Base-by-base conservation (phyloP, 2,329 filamentous ascomycete genomes). In the Pseudogymnoascus destructans region DNA sequence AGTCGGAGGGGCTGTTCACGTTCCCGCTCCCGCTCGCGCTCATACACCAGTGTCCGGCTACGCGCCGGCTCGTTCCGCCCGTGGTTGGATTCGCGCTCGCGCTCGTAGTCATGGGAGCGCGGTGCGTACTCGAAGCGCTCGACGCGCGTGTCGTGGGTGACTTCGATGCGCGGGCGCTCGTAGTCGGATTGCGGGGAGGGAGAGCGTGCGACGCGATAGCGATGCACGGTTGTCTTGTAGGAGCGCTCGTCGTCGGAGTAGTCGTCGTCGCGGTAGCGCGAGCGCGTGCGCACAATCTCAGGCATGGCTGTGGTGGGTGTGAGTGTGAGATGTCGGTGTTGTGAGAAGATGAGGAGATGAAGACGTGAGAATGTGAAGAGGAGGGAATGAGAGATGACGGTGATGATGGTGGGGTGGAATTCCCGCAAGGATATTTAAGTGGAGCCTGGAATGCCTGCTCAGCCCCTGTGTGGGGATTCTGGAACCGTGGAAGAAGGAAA, bases 11-110 rank as follows among this genome's bases (percentile, higher is more conserved):
- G 55, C 61, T 63, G 40, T 60, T 58, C 61, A 2, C 66, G 61
- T 27, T 74, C 72, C 63, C 70, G 33, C 30, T 40, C 23, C 30
- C 75, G 76, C 52, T 78, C 75, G 59, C 73, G 62, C 40, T 75
- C 73, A 61, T 71, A 74, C 27, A 72, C 68, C 19, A 71, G 63
- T 17, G 71, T 70, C 56, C 68, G 62, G 9, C 64, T 65, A 32
- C 62, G 63, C 58, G 67, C 66, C 5, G 64, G 61, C 49, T 61
- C 36, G 71, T 30, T 71, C 70, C 6, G 76, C 73, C 72, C 74
- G 25, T 30, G 27, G 30, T 55, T 36, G 21, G 58, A 75, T 57
- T 77, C 75, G 55, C 72, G 68, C 58, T 58, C 60, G 7, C 61
- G 60, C 33, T 72, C 72, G 57, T 69, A 71, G 60, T 58, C 64